phyloP scores from a whole-genome alignment of 164 flowering plant genomes.

The Nelumbo lutea region DNA sequence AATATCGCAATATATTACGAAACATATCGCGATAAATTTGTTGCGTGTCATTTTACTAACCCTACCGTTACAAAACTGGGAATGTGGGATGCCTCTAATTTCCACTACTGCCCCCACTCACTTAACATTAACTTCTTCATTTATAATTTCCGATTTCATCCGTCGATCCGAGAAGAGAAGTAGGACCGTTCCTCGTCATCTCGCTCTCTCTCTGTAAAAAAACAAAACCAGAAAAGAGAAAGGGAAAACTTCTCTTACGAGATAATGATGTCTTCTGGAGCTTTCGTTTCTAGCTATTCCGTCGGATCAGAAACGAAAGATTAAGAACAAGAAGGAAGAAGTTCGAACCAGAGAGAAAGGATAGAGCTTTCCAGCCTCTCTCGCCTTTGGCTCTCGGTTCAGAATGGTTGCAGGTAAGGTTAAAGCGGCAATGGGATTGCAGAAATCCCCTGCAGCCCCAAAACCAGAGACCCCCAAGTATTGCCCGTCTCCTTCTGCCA shows the following conservation, averaged over 20 bases:
- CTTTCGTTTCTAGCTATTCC: not conserved
- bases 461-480: slow-evolving; percentile 33
- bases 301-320: not conserved
- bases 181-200: not conserved
- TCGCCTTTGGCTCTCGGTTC: not conserved
- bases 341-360: not conserved
- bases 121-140: no score
- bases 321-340: not conserved
- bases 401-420: slow-evolving; percentile 84
- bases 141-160: no score
- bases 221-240: not conserved
- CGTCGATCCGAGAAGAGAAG: no score
- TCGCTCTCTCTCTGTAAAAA: slow-evolving; percentile 5
- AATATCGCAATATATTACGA: no score
- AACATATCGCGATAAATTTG: no score
- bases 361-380: not conserved
- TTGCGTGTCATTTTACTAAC: no score
- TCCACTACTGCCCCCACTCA: no score
- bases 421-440: slow-evolving; percentile 61
- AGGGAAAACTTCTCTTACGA: slow-evolving; percentile 1
- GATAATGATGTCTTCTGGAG: slow-evolving; percentile 17
- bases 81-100: no score
- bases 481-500: slow-evolving; percentile 14
- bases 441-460: slow-evolving; percentile 43
- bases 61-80: no score